Percentiles rank a stretch among this genome's conserved stretches.
Evolutionary conservation across 345 rosid species (phyloP).

Genomic region (Hibiscus trionum): DNA sequence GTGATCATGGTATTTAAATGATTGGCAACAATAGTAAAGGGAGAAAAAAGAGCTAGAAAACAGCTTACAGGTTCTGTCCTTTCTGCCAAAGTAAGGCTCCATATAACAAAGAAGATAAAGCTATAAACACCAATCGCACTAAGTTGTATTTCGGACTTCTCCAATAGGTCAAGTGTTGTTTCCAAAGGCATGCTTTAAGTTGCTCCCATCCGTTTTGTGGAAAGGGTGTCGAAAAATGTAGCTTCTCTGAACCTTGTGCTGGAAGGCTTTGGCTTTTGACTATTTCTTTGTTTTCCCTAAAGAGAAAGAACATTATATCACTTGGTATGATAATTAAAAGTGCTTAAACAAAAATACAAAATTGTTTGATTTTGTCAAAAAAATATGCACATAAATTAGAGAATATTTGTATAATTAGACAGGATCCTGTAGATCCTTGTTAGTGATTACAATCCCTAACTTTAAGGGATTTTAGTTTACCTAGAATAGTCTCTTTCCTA

Average conservation of each 20-base stretch:
- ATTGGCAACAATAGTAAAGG: neutral
- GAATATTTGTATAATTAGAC: no score
- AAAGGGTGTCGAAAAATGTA: constrained; percentile 24
- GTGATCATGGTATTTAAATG: neutral
- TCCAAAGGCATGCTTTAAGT: constrained; percentile 53
- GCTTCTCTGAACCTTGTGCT: constrained; percentile 17
- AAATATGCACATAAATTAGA: no score
- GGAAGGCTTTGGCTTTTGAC: constrained; percentile 22
- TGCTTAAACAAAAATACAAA: neutral
- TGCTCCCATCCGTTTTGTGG: constrained; percentile 40
- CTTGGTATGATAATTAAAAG: neutral
- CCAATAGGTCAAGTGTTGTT: constrained; percentile 51
- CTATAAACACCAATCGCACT: constrained; percentile 24
- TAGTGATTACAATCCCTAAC: no score
- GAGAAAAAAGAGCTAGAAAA: neutral
- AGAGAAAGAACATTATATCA: neutral
- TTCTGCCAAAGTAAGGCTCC: constrained; percentile 47
- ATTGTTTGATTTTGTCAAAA: no score
- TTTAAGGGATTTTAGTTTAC: no score
- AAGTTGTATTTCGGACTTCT: constrained; percentile 46
- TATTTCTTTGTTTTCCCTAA: constrained; percentile 13
- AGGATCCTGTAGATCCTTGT: no score
- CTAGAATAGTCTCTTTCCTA: no score
- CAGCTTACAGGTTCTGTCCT: constrained; percentile 37
- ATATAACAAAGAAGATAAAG: constrained; percentile 22